Evolutionary conservation across 352 stramenopile genomes (phyloP).

Genomic region (Pseudoperonospora humuli): DNA sequence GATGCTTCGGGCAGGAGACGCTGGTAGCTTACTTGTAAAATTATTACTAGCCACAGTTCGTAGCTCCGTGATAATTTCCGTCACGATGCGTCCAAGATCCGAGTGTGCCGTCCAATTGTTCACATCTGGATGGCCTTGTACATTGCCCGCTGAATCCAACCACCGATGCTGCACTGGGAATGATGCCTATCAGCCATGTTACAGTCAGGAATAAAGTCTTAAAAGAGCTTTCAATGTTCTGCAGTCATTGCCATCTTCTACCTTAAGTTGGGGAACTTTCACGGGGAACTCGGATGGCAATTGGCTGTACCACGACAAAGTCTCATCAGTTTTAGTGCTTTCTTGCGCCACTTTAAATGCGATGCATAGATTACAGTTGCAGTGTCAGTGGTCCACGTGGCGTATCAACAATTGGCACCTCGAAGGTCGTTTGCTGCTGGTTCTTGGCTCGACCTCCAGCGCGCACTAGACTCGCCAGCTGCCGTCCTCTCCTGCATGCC

Average conservation of each 20-base stretch:
- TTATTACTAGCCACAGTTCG: conserved; percentile 14
- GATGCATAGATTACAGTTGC: conserved; percentile 31
- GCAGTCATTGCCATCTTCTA: conserved; percentile 7
- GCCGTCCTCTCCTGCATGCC: conserved; percentile 45
- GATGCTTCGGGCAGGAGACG: conserved; percentile 16
- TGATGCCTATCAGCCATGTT: conserved; percentile 31
- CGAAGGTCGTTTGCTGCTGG: conserved; percentile 79
- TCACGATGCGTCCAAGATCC: conserved; percentile 73
- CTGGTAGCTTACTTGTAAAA: conserved; percentile 13
- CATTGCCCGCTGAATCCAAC: conserved; percentile 62
- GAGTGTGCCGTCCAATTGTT: conserved; percentile 80
- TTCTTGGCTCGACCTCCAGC: conserved; percentile 76
- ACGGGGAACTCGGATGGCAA: conserved; percentile 65
- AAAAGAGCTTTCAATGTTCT: not conserved
- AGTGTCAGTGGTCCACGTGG: conserved; percentile 37
- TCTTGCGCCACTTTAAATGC: not conserved
- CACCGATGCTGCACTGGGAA: conserved; percentile 66
- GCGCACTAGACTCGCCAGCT: conserved; percentile 75
- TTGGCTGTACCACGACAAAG: conserved; percentile 30
- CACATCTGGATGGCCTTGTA: conserved; percentile 61
- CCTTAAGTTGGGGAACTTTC: conserved; percentile 55
- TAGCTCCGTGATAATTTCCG: conserved; percentile 62
- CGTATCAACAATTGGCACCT: conserved; percentile 60
- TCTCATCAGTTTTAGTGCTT: conserved; percentile 1
- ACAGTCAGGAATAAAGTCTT: too few species aligned